A percentile compares a stretch with the other conserved stretches of the same genome.
phyloP scores from a whole-genome alignment of 148 eudicot genomes.

The Vaccinium vitisidaea region DNA sequence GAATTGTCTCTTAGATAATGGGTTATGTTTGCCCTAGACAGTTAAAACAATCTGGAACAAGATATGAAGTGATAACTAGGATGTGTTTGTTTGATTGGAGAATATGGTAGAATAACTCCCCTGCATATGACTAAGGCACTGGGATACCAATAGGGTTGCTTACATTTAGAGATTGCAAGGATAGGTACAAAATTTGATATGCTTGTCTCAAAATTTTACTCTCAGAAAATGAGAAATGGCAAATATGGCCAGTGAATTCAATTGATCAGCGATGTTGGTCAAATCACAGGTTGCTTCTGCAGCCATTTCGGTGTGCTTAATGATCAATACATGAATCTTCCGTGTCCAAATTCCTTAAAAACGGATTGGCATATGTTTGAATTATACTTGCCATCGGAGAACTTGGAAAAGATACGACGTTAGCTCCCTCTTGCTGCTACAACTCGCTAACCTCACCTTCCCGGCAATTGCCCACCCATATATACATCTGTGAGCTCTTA shows the following conservation, averaged over 20 bases:
- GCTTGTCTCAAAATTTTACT: constrained; percentile 1
- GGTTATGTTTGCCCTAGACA: not conserved
- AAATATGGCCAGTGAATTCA: not conserved
- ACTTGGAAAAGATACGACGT: constrained; percentile 4
- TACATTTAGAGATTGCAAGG: no score
- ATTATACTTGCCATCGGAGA: not conserved
- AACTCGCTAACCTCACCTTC: constrained; percentile 47
- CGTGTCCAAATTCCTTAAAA: not conserved
- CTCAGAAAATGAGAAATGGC: not conserved
- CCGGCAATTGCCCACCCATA: constrained; percentile 54
- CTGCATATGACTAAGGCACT: not conserved
- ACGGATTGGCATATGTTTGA: not conserved
- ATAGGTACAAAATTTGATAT: not conserved
- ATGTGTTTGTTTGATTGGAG: constrained; percentile 4
- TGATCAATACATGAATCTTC: not conserved
- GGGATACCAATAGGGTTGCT: not conserved
- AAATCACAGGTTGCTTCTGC: not conserved
- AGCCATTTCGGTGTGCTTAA: constrained; percentile 8
- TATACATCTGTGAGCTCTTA: constrained; percentile 29
- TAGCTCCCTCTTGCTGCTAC: constrained; percentile 18
- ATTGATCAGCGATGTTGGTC: not conserved
- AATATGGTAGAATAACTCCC: constrained; percentile 2
- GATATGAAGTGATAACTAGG: not conserved
- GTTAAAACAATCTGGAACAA: not conserved
- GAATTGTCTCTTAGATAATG: not conserved